These are phyloP conservation scores for Olyra latifolia DNA, from an alignment of 176 grass and related monocot genomes.

Conservation along the genomic window DNA sequence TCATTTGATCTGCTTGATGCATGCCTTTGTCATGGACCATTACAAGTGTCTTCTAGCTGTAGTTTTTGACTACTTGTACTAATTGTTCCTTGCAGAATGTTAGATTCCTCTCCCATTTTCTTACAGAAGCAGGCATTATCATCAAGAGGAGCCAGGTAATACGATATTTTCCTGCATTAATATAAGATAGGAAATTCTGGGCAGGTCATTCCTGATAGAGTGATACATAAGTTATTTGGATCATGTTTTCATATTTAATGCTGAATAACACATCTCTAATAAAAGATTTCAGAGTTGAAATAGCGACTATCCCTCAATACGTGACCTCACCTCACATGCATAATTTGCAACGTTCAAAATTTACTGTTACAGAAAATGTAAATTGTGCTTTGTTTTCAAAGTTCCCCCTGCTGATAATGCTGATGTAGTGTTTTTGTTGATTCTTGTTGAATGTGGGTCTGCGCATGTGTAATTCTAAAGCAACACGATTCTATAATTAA, in stretches of 20 bases:
- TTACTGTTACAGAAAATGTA: neutral
- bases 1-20: conserved; percentile 20
- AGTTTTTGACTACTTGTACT: conserved; percentile 17
- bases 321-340: neutral
- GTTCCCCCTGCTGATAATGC: neutral
- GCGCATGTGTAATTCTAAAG: neutral
- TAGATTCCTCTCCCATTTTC: conserved; percentile 84
- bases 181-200: neutral
- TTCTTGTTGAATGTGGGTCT: neutral
- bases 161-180: neutral
- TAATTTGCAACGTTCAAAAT: neutral
- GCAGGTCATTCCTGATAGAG: neutral
- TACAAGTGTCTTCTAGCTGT: conserved; percentile 5
- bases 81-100: conserved; percentile 70
- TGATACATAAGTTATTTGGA: neutral
- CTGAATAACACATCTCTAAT: neutral
- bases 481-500: neutral
- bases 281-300: neutral
- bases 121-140: conserved; percentile 96
- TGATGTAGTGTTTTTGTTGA: neutral
- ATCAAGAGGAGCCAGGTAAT: conserved; percentile 90
- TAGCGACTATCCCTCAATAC: neutral
- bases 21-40: neutral
- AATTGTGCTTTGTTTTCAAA: neutral
- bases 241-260: conserved; percentile 7